phyloP scores from a whole-genome alignment of 2,329 filamentous ascomycete species.

The Paecilomyces formosus region DNA sequence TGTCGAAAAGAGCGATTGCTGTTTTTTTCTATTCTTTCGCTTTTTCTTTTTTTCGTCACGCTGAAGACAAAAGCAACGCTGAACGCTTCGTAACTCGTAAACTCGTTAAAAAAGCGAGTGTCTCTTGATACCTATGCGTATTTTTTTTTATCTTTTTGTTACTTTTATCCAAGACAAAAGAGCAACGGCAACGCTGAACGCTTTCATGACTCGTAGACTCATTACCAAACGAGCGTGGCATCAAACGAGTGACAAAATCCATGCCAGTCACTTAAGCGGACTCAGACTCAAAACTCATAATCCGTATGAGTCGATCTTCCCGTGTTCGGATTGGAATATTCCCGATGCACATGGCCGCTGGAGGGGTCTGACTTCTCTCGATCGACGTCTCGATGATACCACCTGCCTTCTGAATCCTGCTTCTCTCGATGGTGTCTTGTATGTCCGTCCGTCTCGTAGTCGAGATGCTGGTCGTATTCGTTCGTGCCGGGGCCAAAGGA shows the following conservation, averaged over 20 bases:
- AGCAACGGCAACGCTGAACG: neutral
- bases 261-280: neutral
- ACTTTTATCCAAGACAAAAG: neutral
- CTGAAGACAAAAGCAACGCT: too few relatives aligned
- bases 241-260: neutral
- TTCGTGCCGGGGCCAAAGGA: slow-evolving; percentile 6
- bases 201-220: neutral
- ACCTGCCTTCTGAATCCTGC: slow-evolving; percentile 19
- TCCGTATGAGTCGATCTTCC: slow-evolving; percentile 26
- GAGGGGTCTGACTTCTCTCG: slow-evolving; percentile 12
- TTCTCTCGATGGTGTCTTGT: slow-evolving; percentile 24
- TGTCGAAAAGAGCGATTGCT: too few relatives aligned
- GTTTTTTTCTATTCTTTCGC: too few relatives aligned
- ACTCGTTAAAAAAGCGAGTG: too few relatives aligned
- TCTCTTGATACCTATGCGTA: neutral
- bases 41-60: too few relatives aligned
- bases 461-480: slow-evolving; percentile 28
- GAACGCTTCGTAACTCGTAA: too few relatives aligned
- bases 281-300: neutral
- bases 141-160: neutral
- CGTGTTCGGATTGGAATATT: slow-evolving; percentile 26
- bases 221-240: neutral
- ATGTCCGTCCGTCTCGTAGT: slow-evolving; percentile 18
- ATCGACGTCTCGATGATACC: slow-evolving; percentile 27
- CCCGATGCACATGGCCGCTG: slow-evolving; percentile 17